Percentiles rank a stretch among this genome's conserved stretches.
phyloP scores from a whole-genome alignment of 371 early-diverging fungal genomes.

The Capniomyces stellatus region DNA sequence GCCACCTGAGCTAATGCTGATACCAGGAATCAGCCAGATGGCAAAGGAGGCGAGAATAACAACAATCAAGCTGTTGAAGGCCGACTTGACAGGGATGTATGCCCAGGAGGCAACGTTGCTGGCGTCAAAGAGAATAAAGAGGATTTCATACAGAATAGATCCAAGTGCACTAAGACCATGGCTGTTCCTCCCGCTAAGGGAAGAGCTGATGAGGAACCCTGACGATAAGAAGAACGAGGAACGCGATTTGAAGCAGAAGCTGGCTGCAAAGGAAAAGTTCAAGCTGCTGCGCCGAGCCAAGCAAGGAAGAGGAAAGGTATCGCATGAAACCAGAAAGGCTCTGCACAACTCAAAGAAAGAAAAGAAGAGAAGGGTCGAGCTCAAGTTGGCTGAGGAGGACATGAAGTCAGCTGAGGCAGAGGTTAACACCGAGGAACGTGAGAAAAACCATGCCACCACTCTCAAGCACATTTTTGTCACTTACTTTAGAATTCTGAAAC shows the following conservation, averaged over 20 bases:
- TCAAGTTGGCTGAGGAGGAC: slow-evolving; percentile 48
- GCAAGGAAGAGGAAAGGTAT: slow-evolving; percentile 8
- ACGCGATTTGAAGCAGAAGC: slow-evolving; percentile 5
- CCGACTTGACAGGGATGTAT: slow-evolving; percentile 68
- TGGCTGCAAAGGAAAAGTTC: slow-evolving; percentile 10
- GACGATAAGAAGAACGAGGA: slow-evolving; percentile 17
- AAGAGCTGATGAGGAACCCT: slow-evolving; percentile 40
- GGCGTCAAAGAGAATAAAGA: slow-evolving; percentile 67
- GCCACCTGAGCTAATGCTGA: slow-evolving; percentile 13
- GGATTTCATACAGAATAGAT: slow-evolving; percentile 50
- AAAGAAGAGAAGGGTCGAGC: slow-evolving; percentile 31
- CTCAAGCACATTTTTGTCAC: slow-evolving; percentile 77
- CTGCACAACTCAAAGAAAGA: slow-evolving; percentile 20
- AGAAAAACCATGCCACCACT: slow-evolving; percentile 61
- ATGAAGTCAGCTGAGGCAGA: slow-evolving; percentile 39
- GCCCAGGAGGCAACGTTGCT: slow-evolving; percentile 69
- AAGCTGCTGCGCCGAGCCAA: slow-evolving; percentile 14
- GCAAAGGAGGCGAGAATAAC: slow-evolving; percentile 57
- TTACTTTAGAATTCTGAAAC: slow-evolving; percentile 84
- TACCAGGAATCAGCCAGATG: slow-evolving; percentile 31
- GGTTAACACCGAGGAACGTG: slow-evolving; percentile 17
- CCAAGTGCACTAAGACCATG: slow-evolving; percentile 50
- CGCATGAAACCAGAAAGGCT: slow-evolving; percentile 10
- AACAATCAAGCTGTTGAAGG: slow-evolving; percentile 48
- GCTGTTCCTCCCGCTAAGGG: slow-evolving; percentile 55